Conservation (phyloP, 371 early-diverging fungal genomes). For the Caulochytrium protostelioides region DNA sequence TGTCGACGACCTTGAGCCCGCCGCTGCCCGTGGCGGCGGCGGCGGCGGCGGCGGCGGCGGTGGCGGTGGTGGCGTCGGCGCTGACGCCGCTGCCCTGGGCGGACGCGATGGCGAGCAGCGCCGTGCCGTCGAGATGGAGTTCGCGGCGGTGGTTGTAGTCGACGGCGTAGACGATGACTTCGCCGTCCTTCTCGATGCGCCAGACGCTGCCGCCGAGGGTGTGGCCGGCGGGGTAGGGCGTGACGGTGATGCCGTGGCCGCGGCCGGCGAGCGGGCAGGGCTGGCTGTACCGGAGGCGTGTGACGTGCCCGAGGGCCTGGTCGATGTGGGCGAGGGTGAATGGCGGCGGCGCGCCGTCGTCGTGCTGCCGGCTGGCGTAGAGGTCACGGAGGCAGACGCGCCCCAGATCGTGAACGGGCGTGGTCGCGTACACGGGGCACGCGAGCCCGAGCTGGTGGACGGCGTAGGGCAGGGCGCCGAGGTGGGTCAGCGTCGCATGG, state of each 20-base stretch:
- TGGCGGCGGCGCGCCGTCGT: too few species aligned
- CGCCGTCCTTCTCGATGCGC: slow-evolving; percentile 84
- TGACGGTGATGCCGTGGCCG: slow-evolving; percentile 64
- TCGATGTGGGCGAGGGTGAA: slow-evolving; percentile 56
- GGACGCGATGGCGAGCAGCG: not conserved
- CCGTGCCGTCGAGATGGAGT: slow-evolving; percentile 5
- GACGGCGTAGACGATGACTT: slow-evolving; percentile 84
- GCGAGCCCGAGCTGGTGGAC: slow-evolving; percentile 48
- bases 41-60: not conserved
- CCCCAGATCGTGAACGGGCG: slow-evolving; percentile 87
- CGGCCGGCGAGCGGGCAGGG: slow-evolving; percentile 57
- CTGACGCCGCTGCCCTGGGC: too few species aligned
- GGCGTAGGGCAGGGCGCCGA: slow-evolving; percentile 81
- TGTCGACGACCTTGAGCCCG: too few species aligned
- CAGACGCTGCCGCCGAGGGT: slow-evolving; percentile 93
- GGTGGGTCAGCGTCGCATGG: slow-evolving; percentile 64
- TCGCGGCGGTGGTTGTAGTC: slow-evolving; percentile 92
- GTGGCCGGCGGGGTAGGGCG: slow-evolving; percentile 87
- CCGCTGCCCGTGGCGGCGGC: not conserved
- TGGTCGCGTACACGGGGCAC: slow-evolving; percentile 79
- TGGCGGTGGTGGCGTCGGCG: too few species aligned
- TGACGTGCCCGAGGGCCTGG: slow-evolving; percentile 61
- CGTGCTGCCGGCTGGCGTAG: too few species aligned
- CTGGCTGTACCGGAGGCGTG: slow-evolving; percentile 74
- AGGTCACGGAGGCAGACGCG: slow-evolving; percentile 63